Evolutionary conservation across 2,329 filamentous ascomycete species (phyloP).

Genomic region (Fusarium newnesense): DNA sequence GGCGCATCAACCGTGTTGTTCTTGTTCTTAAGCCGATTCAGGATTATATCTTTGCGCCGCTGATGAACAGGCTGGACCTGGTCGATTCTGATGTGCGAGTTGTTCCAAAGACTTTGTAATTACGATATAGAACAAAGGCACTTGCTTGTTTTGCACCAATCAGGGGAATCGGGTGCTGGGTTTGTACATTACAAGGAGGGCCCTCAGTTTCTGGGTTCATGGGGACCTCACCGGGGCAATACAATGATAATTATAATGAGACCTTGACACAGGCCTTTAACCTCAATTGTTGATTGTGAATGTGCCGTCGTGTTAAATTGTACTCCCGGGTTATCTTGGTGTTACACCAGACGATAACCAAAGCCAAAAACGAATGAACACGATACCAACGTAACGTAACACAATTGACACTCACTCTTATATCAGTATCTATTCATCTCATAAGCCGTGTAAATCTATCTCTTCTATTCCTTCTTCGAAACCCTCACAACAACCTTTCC

Average conservation of each 20-base stretch:
- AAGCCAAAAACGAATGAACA: neutral
- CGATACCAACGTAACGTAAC: neutral
- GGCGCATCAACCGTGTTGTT: conserved; percentile 45
- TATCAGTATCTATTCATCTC: neutral
- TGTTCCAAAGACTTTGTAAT: conserved; percentile 32
- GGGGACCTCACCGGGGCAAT: neutral
- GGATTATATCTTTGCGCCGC: conserved; percentile 43
- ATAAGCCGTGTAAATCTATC: neutral
- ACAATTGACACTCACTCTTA: neutral
- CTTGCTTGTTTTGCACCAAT: neutral
- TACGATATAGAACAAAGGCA: neutral
- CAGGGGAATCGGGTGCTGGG: accelerated
- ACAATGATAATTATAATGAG: neutral
- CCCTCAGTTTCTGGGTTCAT: neutral
- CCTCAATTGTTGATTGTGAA: accelerated
- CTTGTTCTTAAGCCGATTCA: conserved; percentile 44
- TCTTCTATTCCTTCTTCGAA: conserved; percentile 34
- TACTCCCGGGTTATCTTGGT: neutral
- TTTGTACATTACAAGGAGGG: neutral
- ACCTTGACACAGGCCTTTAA: neutral
- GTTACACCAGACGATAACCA: neutral
- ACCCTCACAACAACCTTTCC: conserved; percentile 66
- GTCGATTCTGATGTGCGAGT: conserved; percentile 25
- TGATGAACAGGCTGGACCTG: conserved; percentile 39
- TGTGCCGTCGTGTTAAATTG: accelerated